Conservation (phyloP, 1,284 basidiomycete genomes). For the Moesziomyces globuligerus region DNA sequence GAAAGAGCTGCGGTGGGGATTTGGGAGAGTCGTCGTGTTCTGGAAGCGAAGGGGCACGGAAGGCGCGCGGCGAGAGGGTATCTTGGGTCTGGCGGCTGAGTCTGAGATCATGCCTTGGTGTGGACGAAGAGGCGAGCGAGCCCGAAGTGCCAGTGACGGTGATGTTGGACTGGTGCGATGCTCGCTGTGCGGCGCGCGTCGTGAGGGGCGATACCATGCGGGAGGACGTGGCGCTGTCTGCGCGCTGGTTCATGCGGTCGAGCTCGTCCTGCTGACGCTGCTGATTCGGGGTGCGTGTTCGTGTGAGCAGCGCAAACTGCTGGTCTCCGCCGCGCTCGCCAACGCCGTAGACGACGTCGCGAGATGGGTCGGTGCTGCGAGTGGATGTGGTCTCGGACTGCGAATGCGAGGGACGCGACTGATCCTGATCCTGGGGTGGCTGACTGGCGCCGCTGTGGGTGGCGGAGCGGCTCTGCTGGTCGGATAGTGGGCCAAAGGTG, state of each 20-base stretch:
- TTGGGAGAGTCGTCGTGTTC: slow-evolving; percentile 1
- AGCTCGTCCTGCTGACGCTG: slow-evolving; percentile 21
- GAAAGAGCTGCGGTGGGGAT: slow-evolving; percentile 7
- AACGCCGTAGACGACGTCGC: slow-evolving; percentile 20
- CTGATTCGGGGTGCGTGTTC: slow-evolving; percentile 17
- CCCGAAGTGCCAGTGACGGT: slow-evolving; percentile 12
- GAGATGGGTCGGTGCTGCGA: slow-evolving; percentile 18
- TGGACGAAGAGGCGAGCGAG: slow-evolving; percentile 13
- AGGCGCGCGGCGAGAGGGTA: slow-evolving; percentile 9
- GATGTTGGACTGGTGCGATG: slow-evolving; percentile 23
- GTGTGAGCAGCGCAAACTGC: slow-evolving; percentile 8
- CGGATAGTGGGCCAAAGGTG: slow-evolving; percentile 21
- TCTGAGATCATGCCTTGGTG: slow-evolving; percentile 14
- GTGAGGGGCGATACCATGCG: slow-evolving; percentile 4
- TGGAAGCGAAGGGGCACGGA: slow-evolving; percentile 3
- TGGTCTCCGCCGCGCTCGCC: slow-evolving; percentile 27
- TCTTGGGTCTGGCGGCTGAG: slow-evolving; percentile 22
- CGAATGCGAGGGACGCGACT: slow-evolving; percentile 19
- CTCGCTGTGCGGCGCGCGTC: slow-evolving; percentile 8
- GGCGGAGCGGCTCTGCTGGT: slow-evolving; percentile 6
- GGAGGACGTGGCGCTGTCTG: slow-evolving; percentile 11
- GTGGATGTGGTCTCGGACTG: slow-evolving; percentile 26
- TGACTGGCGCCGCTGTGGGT: slow-evolving; percentile 9
- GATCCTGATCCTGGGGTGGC: not conserved
- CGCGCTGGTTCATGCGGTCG: slow-evolving; percentile 21